Base-by-base conservation (phyloP, 345 rosid genomes). In the Eucalyptus leucophloia region DNA sequence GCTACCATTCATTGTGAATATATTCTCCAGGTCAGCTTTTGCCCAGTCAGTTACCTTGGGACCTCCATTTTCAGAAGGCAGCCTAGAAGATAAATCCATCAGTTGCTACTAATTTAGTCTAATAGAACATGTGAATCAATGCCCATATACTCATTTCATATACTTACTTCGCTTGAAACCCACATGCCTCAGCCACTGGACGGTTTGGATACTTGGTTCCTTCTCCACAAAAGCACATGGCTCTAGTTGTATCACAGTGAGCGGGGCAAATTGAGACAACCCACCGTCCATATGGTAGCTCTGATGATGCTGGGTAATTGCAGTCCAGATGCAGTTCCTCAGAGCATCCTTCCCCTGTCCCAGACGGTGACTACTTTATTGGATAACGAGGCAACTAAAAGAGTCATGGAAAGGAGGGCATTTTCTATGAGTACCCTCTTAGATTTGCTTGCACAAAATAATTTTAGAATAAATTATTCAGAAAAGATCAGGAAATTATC, bases 221-320 rank as follows among this genome's bases (percentile, higher is more conserved):
- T 94, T 96, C 98, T 91, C 99, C 99, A 93, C 99, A 97, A 93
- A 96, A 98, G 92, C 99, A 98, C 98, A 95, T 96, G 88, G 99
- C 98, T 92, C 97, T 94, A 42, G 96, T 95, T 85, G 97, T 95
- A 90, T 98, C 99, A 92, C 99, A 98, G 86, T 96, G 90, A 83
- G 94, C 93, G 88, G 99, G 32, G 91, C 99, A 98, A 62, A 98
- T 96, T 37, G 98, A 98, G 88, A 98, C 98, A 93, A 96, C 97
- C 98, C 98, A 96, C 91, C 93, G 88, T 51, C 99, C 99, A 91
- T 94, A 97, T 81, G 98, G 99, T 89, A 90, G 94, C 90, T 95
- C 96, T 16, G 96, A 96, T 86, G 95, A 92, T 88, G 90, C 92
- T 77, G 96, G 97, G 90, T 95, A 89, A 88, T 98, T 98, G 93